phyloP scores from a whole-genome alignment of 805 yeast species.

The Middelhovenomyces tepae region DNA sequence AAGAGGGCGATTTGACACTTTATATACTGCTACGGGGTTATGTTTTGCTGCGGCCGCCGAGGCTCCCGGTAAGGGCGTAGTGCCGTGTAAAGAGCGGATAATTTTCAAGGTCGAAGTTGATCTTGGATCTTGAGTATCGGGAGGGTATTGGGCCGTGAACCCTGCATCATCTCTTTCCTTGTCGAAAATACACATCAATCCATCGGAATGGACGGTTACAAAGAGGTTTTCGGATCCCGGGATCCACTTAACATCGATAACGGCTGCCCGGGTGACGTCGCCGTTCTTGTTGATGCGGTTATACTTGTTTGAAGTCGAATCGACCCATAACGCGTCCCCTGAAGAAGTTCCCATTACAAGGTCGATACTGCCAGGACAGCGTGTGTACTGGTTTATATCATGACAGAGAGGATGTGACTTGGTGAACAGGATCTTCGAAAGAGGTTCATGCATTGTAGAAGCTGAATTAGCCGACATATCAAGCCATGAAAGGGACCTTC shows the following conservation, averaged over 20 bases:
- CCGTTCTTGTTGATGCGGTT: slow-evolving; percentile 46
- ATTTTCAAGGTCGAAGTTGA: slow-evolving; percentile 16
- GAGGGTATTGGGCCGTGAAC: slow-evolving; percentile 11
- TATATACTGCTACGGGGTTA: slow-evolving; percentile 54
- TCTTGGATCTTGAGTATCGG: slow-evolving; percentile 14
- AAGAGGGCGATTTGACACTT: slow-evolving; percentile 50
- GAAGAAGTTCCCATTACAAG: slow-evolving; percentile 53
- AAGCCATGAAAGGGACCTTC: slow-evolving; percentile 27
- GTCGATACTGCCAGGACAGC: slow-evolving; percentile 32
- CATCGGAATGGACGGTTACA: slow-evolving; percentile 55
- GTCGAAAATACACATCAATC: slow-evolving; percentile 46
- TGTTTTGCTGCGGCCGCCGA: slow-evolving; percentile 8
- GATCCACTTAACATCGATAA: slow-evolving; percentile 40
- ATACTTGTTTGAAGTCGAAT: slow-evolving; percentile 41
- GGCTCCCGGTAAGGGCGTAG: too few species aligned
- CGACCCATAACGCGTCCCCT: slow-evolving; percentile 60
- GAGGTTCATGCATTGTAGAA: slow-evolving; percentile 27
- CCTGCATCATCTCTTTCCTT: slow-evolving; percentile 40
- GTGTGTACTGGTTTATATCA: slow-evolving; percentile 27
- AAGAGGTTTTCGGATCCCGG: slow-evolving; percentile 36
- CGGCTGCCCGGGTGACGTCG: slow-evolving; percentile 34
- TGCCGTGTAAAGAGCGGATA: slow-evolving; percentile 9
- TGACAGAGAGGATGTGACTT: slow-evolving; percentile 33
- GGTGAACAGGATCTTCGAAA: slow-evolving; percentile 30
- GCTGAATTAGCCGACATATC: slow-evolving; percentile 18